Base-by-base conservation (phyloP, 495 filamentous ascomycete genomes). In the Usnea hakonensis region DNA sequence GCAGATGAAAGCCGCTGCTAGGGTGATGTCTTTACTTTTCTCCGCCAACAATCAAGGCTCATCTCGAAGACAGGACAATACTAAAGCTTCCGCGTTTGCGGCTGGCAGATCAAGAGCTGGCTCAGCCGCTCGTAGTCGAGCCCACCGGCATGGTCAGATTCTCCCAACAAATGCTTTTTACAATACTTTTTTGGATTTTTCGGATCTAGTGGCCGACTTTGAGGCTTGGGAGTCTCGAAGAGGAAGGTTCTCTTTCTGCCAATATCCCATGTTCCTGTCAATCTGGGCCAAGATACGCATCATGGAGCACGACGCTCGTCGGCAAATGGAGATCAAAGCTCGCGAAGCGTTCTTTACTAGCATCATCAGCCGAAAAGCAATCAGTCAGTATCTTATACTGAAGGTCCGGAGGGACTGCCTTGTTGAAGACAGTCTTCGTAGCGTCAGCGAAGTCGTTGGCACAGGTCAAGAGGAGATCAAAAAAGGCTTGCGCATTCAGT, bases 261-360 rank as follows among this genome's bases (percentile, higher is more conserved):
- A 96, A 69, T 96, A 93, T 68, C 92, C 92, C 5, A 95, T 96
- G 74, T 89, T 96, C 67, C 79, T 97, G 36, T 95, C 90, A 57
- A 93, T 97, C 66, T 91, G 90, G 75, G 87, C 91, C 35, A 97
- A 97, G 74, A 96, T 95, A 63, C 89, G 87, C 66, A 95, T 96
- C 62, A 76, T 96, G 68, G 92, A 96, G 71, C 83, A 95, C 69
- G 93, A 97, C 72, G 90, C 91, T 5, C 84, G 87, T 64, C 83
- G 92, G 10, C 93, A 96, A 74, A 96, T 96, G 92, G 88, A 90
- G 64, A 84, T 87, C 58, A 90, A 90, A 68, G 92, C 93, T 13
- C 81, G 93, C 53, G 90, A 96, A 67, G 92, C 93, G 2, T 96
- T 95, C 70, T 95, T 96, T 67, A 85, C 88, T 67, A 95, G 89